phyloP scores from a whole-genome alignment of 2,329 filamentous ascomycete genomes.

The Didymella arachidicola region DNA sequence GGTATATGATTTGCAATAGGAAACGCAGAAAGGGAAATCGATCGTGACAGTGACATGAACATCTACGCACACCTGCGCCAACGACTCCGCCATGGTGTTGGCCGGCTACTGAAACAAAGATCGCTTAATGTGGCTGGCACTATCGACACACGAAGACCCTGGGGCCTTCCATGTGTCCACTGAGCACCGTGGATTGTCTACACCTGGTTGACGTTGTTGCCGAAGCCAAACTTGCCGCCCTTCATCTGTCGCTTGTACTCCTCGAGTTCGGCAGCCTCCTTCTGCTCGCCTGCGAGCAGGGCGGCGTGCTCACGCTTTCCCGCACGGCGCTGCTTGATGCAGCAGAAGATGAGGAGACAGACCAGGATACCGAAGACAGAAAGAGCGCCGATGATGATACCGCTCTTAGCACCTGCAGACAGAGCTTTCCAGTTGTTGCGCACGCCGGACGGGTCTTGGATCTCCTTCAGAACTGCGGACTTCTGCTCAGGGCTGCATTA shows the following conservation, averaged over 20 bases:
- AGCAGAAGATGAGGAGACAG: slow-evolving; percentile 47
- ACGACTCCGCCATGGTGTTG: slow-evolving; percentile 13
- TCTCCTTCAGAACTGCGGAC: slow-evolving; percentile 47
- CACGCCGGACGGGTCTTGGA: slow-evolving; percentile 47
- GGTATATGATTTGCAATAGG: slow-evolving; percentile 19
- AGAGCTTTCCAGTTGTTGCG: slow-evolving; percentile 47
- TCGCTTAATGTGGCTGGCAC: not conserved
- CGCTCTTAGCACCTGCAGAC: slow-evolving; percentile 44
- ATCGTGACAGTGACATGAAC: slow-evolving; percentile 25
- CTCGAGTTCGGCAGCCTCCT: slow-evolving; percentile 49
- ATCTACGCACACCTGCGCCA: slow-evolving; percentile 23
- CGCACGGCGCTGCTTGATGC: slow-evolving; percentile 50
- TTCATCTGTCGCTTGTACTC: slow-evolving; percentile 45
- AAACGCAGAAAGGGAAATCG: slow-evolving; percentile 5
- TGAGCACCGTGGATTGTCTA: slow-evolving; percentile 6
- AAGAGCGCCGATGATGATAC: slow-evolving; percentile 43
- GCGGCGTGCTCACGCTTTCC: slow-evolving; percentile 46
- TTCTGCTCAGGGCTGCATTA: slow-evolving; percentile 26
- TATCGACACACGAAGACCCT: not conserved
- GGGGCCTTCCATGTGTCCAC: not conserved
- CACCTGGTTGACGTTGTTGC: slow-evolving; percentile 21
- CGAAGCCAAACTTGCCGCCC: slow-evolving; percentile 34
- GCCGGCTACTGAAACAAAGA: slow-evolving; percentile 22
- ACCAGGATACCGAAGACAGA: slow-evolving; percentile 38
- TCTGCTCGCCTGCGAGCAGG: slow-evolving; percentile 44